Base-by-base conservation (phyloP, 306 rosid species). In the Corylus avellana region DNA sequence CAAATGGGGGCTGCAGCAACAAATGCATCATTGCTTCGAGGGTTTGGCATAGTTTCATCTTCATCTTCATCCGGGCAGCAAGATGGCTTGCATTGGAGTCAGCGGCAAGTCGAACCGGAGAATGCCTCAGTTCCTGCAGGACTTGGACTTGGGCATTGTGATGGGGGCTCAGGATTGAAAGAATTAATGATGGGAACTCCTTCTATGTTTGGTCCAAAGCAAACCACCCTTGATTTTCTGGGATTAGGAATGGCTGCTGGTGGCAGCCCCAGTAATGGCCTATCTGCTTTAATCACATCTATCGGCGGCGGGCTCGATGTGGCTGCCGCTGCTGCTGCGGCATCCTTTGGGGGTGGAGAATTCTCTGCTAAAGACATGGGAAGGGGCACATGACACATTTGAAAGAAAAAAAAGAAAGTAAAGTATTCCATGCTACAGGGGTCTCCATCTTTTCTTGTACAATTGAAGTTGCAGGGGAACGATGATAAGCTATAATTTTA, bases 221-320 rank as follows among this genome's bases (percentile, higher is more conserved):
- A 94, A 50, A 88, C 98, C 10, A 94, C 98, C 7, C 97, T 94
- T 1, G 98, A 94, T 77, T 93, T 94, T 81, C 92, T 94, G 0
- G 97, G 98, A 72, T 77, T 94, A 82, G 98, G 98, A 58, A 92
- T 94, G 97, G 97, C 94, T 8, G 90, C 94, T 2, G 93, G 94
- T 22, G 94, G 90, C 39, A 87, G 78, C 78, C 82, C 91, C 1
- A 87, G 73, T 29, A 85, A 85, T 14, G 90, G 93, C 78, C 63
- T 94, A 25, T 89, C 98, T 0, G 97, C 98, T 7, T 86, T 94
- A 27, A 89, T 94, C 56, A 90, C 98, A 14, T 89, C 97, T 2
- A 89, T 92, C 4, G 89, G 97, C 0, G 73, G 97, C 2, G 88
- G 94, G 78, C 84, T 92, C 6, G 98, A 94, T 77, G 89, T 90